Evolutionary conservation across 2,329 filamentous ascomycete genomes (phyloP).

Genomic region (Neurospora crassa): DNA sequence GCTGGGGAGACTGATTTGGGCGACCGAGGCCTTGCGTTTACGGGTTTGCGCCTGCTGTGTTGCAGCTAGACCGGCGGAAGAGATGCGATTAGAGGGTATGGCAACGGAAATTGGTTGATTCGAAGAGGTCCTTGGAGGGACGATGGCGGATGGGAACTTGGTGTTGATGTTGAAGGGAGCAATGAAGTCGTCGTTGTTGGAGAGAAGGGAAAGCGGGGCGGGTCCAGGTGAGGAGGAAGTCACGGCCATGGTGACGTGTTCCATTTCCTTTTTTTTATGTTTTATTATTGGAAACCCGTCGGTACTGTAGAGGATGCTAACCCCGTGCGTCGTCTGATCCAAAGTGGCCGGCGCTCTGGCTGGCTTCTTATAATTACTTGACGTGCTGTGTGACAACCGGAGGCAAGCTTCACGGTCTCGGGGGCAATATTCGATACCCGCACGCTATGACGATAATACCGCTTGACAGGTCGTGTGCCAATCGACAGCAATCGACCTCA

Average conservation of each 20-base stretch:
- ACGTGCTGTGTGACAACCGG: not conserved
- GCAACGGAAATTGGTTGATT: constrained; percentile 25
- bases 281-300: not conserved
- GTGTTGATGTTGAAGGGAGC: constrained; percentile 26
- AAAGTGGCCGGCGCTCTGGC: not conserved
- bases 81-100: constrained; percentile 19
- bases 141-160: constrained; percentile 57
- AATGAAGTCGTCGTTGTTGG: constrained; percentile 8
- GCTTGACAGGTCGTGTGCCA: not conserved
- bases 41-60: constrained; percentile 12
- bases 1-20: constrained; percentile 12
- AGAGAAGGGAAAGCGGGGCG: constrained; percentile 15
- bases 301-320: not conserved
- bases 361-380: not conserved
- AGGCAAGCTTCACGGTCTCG: not conserved
- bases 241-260: constrained; percentile 15
- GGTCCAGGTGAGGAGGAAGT: constrained; percentile 13
- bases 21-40: constrained; percentile 22
- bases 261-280: constrained; percentile 4
- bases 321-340: constrained; percentile 1
- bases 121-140: constrained; percentile 66
- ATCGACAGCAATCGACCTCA: not conserved
- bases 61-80: not conserved
- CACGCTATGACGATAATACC: not conserved
- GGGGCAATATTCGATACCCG: not conserved